These are phyloP conservation scores for Pulveroboletus sp. DNA, from an alignment of 768 basidiomycete species.

Conservation along the genomic window DNA sequence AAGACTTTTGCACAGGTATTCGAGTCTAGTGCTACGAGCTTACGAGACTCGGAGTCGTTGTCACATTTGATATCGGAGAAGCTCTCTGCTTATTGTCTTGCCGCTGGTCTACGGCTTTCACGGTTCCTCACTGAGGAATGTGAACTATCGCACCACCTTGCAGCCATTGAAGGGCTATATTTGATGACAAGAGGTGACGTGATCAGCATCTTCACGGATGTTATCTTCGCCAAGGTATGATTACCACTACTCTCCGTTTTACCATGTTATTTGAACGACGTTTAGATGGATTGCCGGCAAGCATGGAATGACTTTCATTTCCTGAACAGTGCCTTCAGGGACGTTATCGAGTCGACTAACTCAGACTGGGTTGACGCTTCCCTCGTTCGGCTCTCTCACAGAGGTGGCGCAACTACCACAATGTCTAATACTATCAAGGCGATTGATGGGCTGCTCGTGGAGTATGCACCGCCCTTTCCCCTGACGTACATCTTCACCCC, in stretches of 20 bases:
- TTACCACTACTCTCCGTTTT: conserved; percentile 2
- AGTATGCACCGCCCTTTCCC: conserved; percentile 80
- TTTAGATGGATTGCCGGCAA: conserved; percentile 69
- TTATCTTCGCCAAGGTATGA: conserved; percentile 66
- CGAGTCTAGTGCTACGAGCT: conserved; percentile 23
- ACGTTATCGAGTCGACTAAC: conserved; percentile 51
- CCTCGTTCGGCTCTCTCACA: conserved; percentile 68
- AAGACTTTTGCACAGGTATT: conserved; percentile 41
- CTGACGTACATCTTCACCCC: conserved; percentile 73
- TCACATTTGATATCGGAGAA: conserved; percentile 60
- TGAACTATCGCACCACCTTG: conserved; percentile 55
- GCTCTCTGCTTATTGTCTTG: conserved; percentile 51
- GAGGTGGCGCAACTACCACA: conserved; percentile 43
- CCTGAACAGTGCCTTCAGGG: conserved; percentile 70
- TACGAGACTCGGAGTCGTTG: conserved; percentile 59
- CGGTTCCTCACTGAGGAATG: conserved; percentile 65
- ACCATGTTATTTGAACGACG: neutral
- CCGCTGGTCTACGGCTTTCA: conserved; percentile 48
- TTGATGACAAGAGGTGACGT: conserved; percentile 77
- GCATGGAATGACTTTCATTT: conserved; percentile 81
- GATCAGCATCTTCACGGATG: conserved; percentile 67
- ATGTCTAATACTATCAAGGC: conserved; percentile 54
- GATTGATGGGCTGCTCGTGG: conserved; percentile 63
- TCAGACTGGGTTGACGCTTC: conserved; percentile 59
- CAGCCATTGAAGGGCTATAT: conserved; percentile 62